These are phyloP conservation scores for Apiotrichum siamense DNA, from an alignment of 1,284 basidiomycete species.

Conservation along the genomic window DNA sequence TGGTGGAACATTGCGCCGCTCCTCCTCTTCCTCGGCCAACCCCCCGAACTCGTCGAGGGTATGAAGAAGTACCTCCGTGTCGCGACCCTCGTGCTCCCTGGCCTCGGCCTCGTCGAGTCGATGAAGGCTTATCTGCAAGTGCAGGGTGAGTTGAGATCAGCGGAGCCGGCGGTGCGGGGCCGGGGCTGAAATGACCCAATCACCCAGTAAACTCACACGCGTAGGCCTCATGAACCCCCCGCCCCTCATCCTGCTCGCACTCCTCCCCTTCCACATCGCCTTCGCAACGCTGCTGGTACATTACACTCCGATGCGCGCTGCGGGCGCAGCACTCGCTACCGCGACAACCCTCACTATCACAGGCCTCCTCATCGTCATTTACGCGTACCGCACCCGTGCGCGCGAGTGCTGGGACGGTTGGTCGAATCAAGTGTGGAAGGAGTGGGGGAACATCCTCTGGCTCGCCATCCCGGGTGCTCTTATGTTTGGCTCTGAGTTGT, in stretches of 20 bases:
- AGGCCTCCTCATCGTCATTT: slow-evolving; percentile 19
- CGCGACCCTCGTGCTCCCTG: slow-evolving; percentile 14
- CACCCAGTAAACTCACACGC: too few relatives aligned
- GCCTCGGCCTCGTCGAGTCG: slow-evolving; percentile 23
- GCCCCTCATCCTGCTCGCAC: slow-evolving; percentile 21
- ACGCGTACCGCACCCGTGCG: slow-evolving; percentile 19
- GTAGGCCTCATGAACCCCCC: slow-evolving; percentile 22
- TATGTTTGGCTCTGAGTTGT: slow-evolving; percentile 29
- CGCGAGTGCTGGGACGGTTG: slow-evolving; percentile 29
- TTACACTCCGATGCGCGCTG: slow-evolving; percentile 20
- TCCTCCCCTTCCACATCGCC: slow-evolving; percentile 25
- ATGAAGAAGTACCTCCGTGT: slow-evolving; percentile 19
- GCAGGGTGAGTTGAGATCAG: slow-evolving; percentile 24
- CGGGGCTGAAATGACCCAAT: too few relatives aligned
- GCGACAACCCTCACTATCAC: slow-evolving; percentile 16
- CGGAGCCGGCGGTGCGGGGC: background rate
- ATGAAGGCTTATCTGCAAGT: slow-evolving; percentile 30
- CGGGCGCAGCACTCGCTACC: slow-evolving; percentile 23
- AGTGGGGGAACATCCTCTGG: slow-evolving; percentile 20
- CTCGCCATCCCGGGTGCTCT: slow-evolving; percentile 25
- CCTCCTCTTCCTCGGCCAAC: slow-evolving; percentile 24
- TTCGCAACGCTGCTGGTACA: slow-evolving; percentile 23
- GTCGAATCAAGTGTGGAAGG: slow-evolving; percentile 11
- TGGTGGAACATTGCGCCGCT: slow-evolving; percentile 33
- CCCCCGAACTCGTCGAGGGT: slow-evolving; percentile 18